Percentiles rank a stretch among this genome's conserved stretches.
These are phyloP conservation scores for Ampelocalamus luodianensis DNA, from an alignment of 176 grass and related monocot genomes.

Conservation along the genomic window DNA sequence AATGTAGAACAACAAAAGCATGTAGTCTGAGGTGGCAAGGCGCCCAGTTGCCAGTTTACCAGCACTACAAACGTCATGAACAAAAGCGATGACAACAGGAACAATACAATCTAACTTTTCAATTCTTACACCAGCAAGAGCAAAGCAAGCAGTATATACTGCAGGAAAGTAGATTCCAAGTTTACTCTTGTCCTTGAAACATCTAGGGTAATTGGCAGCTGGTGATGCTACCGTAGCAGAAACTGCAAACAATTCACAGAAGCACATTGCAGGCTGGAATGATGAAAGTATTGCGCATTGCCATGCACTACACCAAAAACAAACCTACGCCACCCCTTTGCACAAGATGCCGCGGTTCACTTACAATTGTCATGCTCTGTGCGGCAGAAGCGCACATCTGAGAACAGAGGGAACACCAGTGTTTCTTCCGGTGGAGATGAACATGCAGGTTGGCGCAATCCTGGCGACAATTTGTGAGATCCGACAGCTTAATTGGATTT, in stretches of 20 bases:
- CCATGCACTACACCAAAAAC: not conserved
- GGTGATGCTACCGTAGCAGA: not conserved
- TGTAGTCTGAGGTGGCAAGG: too few species aligned
- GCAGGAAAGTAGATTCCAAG: not conserved
- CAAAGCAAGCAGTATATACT: not conserved
- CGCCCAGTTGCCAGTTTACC: too few species aligned
- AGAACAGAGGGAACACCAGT: not conserved
- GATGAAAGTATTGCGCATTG: not conserved
- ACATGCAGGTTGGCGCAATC: not conserved
- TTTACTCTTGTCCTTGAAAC: not conserved
- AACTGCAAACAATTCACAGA: not conserved
- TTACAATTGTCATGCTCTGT: not conserved
- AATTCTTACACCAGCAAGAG: too few species aligned
- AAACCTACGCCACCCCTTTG: not conserved
- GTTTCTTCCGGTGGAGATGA: not conserved
- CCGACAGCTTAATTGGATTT: not conserved
- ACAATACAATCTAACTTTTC: too few species aligned
- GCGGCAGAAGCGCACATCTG: not conserved
- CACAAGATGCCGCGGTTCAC: not conserved
- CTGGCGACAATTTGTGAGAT: not conserved
- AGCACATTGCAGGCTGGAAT: not conserved
- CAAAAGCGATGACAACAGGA: too few species aligned
- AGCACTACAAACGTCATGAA: too few species aligned
- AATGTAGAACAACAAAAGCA: too few species aligned
- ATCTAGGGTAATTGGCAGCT: not conserved